Evolutionary conservation across 2,329 filamentous ascomycete genomes (phyloP), one percentile per base, ranked within the genome.

Genomic region (Arthrobotrys musiformis): DNA sequence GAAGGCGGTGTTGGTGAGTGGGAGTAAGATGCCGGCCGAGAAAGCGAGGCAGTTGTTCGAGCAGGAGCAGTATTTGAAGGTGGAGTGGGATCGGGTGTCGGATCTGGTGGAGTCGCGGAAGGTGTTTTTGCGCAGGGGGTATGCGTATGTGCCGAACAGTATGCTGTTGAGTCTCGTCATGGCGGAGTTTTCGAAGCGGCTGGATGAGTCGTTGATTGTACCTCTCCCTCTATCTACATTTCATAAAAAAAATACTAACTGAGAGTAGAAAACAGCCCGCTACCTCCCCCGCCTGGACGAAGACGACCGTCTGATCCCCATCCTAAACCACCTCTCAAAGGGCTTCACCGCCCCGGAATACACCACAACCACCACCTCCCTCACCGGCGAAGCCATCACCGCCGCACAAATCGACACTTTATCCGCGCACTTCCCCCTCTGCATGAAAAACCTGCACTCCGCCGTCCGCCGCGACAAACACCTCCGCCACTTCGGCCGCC

Each of bases 331-430:
- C 82, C 88, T 99, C n/a, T 95, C 93, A 76, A 94, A 97, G 83
- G 97, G 94, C 83, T 99, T 99, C 84, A 91, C 93, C 80, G 93
- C 94, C 0, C 95, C 95, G 0, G 94, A 97, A 82, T 90, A 93
- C 6, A 89, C 90, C 11, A 88, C 88, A 3, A 88, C 89, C 80
- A 87, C 90, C 72, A 62, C 79, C 7, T 86, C 90, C 1, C 86
- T 92, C 6, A 86, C 88, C 3, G 92, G 92, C 9, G 89, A 91
- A 15, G 88, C 91, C 48, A 93, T 97, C 79, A 91, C 89, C 7
- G 93, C 93, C 0, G 87, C 89, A 79, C 92, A 91, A 81, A 89
- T 99, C 79, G 93, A 97, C 83, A 87, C 86, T 24, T 88, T 98
- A 2, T 91, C 92, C 1, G 86, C 90, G 70, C 90, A 94, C 83